These are phyloP conservation scores for Lichina pygmaea DNA, from an alignment of 495 filamentous ascomycete species.

Conservation along the genomic window DNA sequence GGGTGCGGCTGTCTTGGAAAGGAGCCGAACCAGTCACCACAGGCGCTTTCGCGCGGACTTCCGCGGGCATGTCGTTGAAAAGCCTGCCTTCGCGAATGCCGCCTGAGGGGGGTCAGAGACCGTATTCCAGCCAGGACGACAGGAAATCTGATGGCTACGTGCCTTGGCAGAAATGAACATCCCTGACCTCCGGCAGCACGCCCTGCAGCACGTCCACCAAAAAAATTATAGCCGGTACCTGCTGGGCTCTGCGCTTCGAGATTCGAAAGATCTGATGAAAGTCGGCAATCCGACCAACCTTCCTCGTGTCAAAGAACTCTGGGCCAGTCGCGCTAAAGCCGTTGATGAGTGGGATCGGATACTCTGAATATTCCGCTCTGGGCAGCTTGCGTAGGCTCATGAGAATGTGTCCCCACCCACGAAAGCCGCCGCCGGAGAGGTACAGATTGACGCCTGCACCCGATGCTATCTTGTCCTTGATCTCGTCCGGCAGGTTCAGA, in stretches of 20 bases:
- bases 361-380: constrained; percentile 9
- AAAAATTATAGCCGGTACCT: constrained; percentile 63
- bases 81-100: constrained; percentile 67
- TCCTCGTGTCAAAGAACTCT: constrained; percentile 31
- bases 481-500: constrained; percentile 24
- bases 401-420: constrained; percentile 71
- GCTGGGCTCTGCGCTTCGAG: constrained; percentile 50
- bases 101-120: not conserved
- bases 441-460: constrained; percentile 42
- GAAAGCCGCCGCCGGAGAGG: constrained; percentile 72
- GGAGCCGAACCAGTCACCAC: constrained; percentile 29
- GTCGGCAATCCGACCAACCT: constrained; percentile 25
- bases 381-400: constrained; percentile 35
- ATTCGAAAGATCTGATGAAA: constrained; percentile 40
- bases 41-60: constrained; percentile 34
- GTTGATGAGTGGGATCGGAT: constrained; percentile 68
- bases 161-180: constrained; percentile 59
- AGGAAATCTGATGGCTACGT: not conserved
- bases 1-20: constrained; percentile 17
- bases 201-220: constrained; percentile 44
- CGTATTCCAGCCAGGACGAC: not conserved
- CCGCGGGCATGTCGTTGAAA: constrained; percentile 32
- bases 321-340: constrained; percentile 38
- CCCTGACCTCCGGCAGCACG: constrained; percentile 39
- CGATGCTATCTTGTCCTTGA: constrained; percentile 16